Evolutionary conservation across 1,284 basidiomycete species (phyloP), one percentile per base, ranked within the genome.

Genomic region (Xerocomus nothofagi): DNA sequence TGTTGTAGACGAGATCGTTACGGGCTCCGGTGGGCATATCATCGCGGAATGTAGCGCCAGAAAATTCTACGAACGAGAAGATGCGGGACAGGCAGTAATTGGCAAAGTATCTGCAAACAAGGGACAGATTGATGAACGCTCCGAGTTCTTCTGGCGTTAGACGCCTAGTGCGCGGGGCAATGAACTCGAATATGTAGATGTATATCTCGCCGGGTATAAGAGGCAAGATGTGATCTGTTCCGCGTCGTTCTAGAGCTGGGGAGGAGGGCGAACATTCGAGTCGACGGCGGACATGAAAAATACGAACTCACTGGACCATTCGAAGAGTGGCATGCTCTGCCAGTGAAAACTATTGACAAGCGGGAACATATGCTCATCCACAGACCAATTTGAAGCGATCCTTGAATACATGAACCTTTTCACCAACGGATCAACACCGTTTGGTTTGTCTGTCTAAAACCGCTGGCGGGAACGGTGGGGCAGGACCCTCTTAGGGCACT

Each of bases 91-190:
- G 57, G 18, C 65, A 60, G 1, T 67, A 27, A 17, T 66, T 62
- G 44, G 66, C 68, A 49, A 79, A 78, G 56, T 75, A 70, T 24
- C 69, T 69, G 55, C 77, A 79, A 26, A 74, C 73, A 34, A 62
- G 61, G 5, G 72, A 68, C 24, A 78, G 62, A 10, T 56, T 65
- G 24, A 56, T 51, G 11, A 76, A 57, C 3, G 44, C 50, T 9
- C 18, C 43, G 36, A 56, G 55, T 39, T 57, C 45, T 18, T 58
- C 55, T 24, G 44, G 39, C 1, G 23, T 17, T 6, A 51, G 39
- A 21, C 12, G 29, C 0, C 23, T 17, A 1, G 32, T 7, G 1
- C 41, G 11, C 20, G 46, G 43, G 3, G 37, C 48, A 4, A 74
- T 32, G 36, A 57, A 54, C n/a, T 62, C 60, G 39, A 74, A 65